These are phyloP conservation scores for Yamadazyma laniorum DNA, from an alignment of 805 yeast species.

Conservation along the genomic window DNA sequence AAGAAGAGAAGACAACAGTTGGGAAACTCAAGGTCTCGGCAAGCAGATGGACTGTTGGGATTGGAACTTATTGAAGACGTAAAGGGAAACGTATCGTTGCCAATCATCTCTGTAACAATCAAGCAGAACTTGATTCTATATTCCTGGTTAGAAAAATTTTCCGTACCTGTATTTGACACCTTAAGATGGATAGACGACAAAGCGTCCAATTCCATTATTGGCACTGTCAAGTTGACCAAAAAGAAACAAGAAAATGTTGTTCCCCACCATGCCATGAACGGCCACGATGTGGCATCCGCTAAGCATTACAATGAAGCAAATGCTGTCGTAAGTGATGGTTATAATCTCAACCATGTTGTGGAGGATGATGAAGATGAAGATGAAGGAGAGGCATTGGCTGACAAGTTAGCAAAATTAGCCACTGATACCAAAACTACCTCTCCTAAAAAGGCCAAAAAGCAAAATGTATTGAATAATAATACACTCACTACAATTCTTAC, in stretches of 20 bases:
- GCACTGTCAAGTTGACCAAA: conserved; percentile 32
- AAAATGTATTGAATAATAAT: conserved; percentile 52
- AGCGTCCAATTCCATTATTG: conserved; percentile 22
- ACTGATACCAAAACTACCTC: conserved; percentile 22
- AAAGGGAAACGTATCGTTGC: conserved; percentile 29
- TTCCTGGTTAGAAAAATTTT: conserved; percentile 64
- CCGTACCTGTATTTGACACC: conserved; percentile 55
- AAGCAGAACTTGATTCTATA: conserved; percentile 38
- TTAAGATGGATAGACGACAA: conserved; percentile 45
- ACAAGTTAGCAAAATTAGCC: conserved; percentile 43
- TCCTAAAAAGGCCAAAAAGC: conserved; percentile 33
- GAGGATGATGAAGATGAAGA: conserved; percentile 43
- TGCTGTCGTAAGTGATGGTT: conserved; percentile 63
- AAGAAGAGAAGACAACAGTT: conserved; percentile 45
- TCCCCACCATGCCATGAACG: conserved; percentile 43
- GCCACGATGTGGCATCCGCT: conserved; percentile 54
- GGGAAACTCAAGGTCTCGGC: conserved; percentile 46
- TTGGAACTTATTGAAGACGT: conserved; percentile 43
- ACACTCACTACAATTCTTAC: conserved; percentile 73
- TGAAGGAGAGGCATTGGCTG: conserved; percentile 42
- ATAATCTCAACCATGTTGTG: conserved; percentile 56
- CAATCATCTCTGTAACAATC: conserved; percentile 29
- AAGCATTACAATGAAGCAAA: conserved; percentile 59
- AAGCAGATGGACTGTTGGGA: conserved; percentile 44
- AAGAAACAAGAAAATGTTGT: conserved; percentile 24